Conservation (phyloP, 208 protist species). For the Trypanosoma boissoni region DNA sequence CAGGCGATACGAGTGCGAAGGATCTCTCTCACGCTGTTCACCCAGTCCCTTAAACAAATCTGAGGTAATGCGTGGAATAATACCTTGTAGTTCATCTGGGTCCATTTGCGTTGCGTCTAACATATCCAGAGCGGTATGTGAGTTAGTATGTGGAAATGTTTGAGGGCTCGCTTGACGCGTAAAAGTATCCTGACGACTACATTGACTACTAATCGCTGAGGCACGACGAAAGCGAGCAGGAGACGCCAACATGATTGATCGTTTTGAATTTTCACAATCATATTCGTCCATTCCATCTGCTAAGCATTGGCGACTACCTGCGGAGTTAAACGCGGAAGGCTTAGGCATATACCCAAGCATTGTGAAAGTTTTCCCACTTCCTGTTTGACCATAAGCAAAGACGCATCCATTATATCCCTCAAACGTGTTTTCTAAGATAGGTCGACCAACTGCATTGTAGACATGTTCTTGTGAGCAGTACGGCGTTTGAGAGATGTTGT, state of each 20-base stretch:
- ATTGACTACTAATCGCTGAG: background rate
- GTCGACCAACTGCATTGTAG: slow-evolving; percentile 66
- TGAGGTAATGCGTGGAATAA: slow-evolving; percentile 69
- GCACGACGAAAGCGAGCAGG: background rate
- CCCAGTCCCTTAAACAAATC: slow-evolving; percentile 65
- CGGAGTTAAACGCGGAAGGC: slow-evolving; percentile 8
- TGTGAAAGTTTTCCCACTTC: slow-evolving; percentile 92
- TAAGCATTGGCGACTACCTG: background rate
- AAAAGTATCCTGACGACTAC: slow-evolving; percentile 12
- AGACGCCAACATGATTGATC: background rate
- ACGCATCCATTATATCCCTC: slow-evolving; percentile 87
- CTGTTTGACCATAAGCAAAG: slow-evolving; percentile 91
- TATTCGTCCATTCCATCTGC: slow-evolving; percentile 7
- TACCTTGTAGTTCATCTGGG: slow-evolving; percentile 33
- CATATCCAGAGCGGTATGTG: background rate
- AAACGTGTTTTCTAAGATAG: slow-evolving; percentile 74
- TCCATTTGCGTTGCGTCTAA: slow-evolving; percentile 6
- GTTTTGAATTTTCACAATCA: slow-evolving; percentile 9
- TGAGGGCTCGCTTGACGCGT: slow-evolving; percentile 3
- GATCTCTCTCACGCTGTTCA: slow-evolving; percentile 52
- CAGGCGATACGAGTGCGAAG: slow-evolving; percentile 69
- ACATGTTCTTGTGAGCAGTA: slow-evolving; percentile 71
- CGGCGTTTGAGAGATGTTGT: slow-evolving; percentile 56
- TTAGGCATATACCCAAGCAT: slow-evolving; percentile 83
- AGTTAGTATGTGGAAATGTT: background rate